Conservation (phyloP, 2,329 filamentous ascomycete genomes). For the Stachybotrys elegans region DNA sequence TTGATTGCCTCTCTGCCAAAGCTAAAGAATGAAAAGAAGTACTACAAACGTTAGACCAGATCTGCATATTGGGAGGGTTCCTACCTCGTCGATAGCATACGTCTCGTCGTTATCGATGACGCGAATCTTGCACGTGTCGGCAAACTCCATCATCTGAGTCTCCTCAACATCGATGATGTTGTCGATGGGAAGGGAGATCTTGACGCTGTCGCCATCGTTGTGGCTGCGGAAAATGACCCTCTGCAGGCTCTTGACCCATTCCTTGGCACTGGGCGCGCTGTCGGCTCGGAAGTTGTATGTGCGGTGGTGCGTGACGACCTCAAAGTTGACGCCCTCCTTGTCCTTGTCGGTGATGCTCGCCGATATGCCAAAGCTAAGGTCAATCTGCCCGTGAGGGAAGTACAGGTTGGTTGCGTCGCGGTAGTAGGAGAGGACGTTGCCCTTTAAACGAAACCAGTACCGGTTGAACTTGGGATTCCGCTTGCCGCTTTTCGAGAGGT, state of each 20-base stretch:
- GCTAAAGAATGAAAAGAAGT: constrained; percentile 95
- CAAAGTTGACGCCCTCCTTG: constrained; percentile 72
- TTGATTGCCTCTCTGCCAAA: constrained; percentile 79
- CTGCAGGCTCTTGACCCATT: constrained; percentile 93
- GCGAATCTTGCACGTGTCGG: constrained; percentile 88
- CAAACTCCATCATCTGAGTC: constrained; percentile 83
- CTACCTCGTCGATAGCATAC: constrained; percentile 88
- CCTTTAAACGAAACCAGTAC: constrained; percentile 91
- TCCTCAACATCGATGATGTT: constrained; percentile 93
- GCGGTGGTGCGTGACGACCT: constrained; percentile 74
- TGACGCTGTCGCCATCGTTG: constrained; percentile 95
- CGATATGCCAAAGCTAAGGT: constrained; percentile 85
- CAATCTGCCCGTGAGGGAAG: constrained; percentile 87
- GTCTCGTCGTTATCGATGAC: constrained; percentile 93
- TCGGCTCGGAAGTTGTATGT: constrained; percentile 88
- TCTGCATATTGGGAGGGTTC: too few relatives aligned
- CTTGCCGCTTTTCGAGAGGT: constrained; percentile 81
- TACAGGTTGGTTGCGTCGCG: constrained; percentile 79
- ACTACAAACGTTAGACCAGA: constrained; percentile 47
- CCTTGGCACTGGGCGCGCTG: constrained; percentile 79
- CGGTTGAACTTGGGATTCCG: constrained; percentile 82
- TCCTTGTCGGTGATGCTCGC: constrained; percentile 74
- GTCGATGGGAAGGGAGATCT: constrained; percentile 83
- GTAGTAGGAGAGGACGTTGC: constrained; percentile 88
- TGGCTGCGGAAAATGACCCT: constrained; percentile 93